phyloP scores from a whole-genome alignment of 2,329 filamentous ascomycete genomes.

The Fusarium devonianum region DNA sequence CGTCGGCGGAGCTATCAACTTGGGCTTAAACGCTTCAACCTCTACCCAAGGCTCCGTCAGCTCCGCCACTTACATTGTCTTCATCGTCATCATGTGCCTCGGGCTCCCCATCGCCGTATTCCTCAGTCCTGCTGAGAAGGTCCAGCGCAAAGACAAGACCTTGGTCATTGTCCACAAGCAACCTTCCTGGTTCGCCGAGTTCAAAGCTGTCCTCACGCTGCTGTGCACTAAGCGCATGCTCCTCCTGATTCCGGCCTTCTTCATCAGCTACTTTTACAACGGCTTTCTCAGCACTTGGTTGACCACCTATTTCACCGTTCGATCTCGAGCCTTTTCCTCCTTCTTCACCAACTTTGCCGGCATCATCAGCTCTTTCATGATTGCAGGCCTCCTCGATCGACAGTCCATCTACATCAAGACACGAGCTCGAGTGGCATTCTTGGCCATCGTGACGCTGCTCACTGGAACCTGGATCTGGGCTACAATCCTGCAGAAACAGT shows the following conservation, averaged over 20 bases:
- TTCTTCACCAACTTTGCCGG: conserved; percentile 17
- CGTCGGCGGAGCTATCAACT: conserved; percentile 68
- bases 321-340: conserved; percentile 12
- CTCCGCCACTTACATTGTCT: conserved; percentile 16
- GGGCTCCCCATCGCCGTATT: not conserved
- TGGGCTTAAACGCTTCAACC: conserved; percentile 62
- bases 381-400: conserved; percentile 18
- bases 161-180: conserved; percentile 15
- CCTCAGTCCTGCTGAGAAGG: conserved; percentile 1
- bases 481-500: conserved; percentile 25
- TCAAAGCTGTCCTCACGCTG: conserved; percentile 15
- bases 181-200: conserved; percentile 17
- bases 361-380: conserved; percentile 13
- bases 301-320: conserved; percentile 17
- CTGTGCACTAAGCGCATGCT: conserved; percentile 24
- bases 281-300: conserved; percentile 10
- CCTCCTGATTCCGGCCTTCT: conserved; percentile 11
- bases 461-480: conserved; percentile 30
- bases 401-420: conserved; percentile 33
- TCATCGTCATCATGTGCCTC: conserved; percentile 7
- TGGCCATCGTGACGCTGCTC: conserved; percentile 3
- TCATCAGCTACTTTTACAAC: conserved; percentile 15
- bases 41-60: conserved; percentile 14
- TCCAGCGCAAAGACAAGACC: conserved; percentile 5
- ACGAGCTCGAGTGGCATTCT: conserved; percentile 45